Conservation (phyloP, 768 basidiomycete species). For the Trametes gibbosa region DNA sequence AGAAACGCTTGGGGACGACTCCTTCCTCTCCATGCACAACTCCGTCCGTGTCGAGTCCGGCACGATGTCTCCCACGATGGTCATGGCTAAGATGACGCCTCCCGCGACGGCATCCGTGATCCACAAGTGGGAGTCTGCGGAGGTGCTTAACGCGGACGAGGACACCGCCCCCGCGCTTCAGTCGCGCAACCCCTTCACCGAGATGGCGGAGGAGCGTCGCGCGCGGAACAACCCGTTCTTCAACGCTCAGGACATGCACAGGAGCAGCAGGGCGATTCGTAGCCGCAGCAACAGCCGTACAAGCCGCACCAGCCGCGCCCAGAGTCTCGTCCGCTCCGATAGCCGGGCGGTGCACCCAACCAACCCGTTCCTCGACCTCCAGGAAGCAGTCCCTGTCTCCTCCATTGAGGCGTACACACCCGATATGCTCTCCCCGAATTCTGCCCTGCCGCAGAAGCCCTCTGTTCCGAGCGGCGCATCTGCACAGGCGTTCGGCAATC, state of each 20-base stretch:
- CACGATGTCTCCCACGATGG: slow-evolving; percentile 48
- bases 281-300: slow-evolving; percentile 29
- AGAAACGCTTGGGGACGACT: slow-evolving; percentile 43
- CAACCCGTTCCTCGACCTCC: slow-evolving; percentile 46
- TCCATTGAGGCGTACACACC: slow-evolving; percentile 25
- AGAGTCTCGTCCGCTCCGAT: slow-evolving; percentile 11
- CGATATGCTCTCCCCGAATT: slow-evolving; percentile 30
- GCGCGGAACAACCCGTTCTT: slow-evolving; percentile 45
- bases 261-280: slow-evolving; percentile 18
- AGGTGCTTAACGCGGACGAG: slow-evolving; percentile 50
- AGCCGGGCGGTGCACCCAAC: not conserved
- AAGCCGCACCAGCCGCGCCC: slow-evolving; percentile 17
- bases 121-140: slow-evolving; percentile 71
- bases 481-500: slow-evolving; percentile 32
- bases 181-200: slow-evolving; percentile 33
- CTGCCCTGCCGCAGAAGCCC: slow-evolving; percentile 21
- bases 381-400: slow-evolving; percentile 19
- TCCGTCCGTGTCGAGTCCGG: slow-evolving; percentile 40
- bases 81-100: slow-evolving; percentile 62
- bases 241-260: slow-evolving; percentile 35
- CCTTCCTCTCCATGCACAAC: slow-evolving; percentile 44
- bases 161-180: slow-evolving; percentile 22
- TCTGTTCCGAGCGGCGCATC: slow-evolving; percentile 40
- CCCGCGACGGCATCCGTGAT: slow-evolving; percentile 44
- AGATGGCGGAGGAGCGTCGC: slow-evolving; percentile 27